Evolutionary conservation across 1,284 basidiomycete genomes (phyloP).

Genomic region (Neotropicomus parvogracilis): DNA sequence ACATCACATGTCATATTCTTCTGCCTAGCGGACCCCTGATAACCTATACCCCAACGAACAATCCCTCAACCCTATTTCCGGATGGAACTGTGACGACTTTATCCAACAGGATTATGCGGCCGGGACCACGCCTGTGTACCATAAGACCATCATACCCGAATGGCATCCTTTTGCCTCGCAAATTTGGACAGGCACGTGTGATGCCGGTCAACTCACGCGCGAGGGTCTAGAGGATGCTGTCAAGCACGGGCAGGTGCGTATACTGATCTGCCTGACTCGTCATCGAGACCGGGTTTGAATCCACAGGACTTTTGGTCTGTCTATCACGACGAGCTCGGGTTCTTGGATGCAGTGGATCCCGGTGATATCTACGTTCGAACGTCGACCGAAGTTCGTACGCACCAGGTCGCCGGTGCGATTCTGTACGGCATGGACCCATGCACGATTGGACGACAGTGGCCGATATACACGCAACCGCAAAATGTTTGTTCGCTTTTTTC

Average conservation of each 20-base stretch:
- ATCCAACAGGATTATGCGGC: constrained; percentile 37
- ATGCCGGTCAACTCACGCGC: constrained; percentile 49
- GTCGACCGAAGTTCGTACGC: constrained; percentile 45
- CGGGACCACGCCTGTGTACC: constrained; percentile 37
- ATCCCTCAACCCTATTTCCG: constrained; percentile 38
- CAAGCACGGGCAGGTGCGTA: constrained; percentile 44
- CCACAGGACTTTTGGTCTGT: constrained; percentile 50
- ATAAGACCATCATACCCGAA: constrained; percentile 38
- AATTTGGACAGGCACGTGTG: constrained; percentile 56
- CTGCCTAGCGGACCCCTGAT: constrained; percentile 23
- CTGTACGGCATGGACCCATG: constrained; percentile 48
- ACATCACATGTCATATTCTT: not conserved
- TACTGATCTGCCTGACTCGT: not conserved
- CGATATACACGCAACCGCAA: constrained; percentile 42
- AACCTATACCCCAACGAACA: constrained; percentile 47
- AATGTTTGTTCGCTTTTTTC: constrained; percentile 26
- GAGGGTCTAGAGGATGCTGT: constrained; percentile 48
- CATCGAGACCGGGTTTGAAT: not conserved
- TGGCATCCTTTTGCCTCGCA: constrained; percentile 46
- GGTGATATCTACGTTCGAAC: constrained; percentile 45
- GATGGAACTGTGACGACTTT: constrained; percentile 42
- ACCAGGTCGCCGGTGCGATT: constrained; percentile 49
- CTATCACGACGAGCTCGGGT: constrained; percentile 41
- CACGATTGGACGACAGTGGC: constrained; percentile 37
- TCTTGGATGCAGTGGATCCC: constrained; percentile 40